Conservation (phyloP, 1,139 yeast species). For the Pichia sp. region DNA sequence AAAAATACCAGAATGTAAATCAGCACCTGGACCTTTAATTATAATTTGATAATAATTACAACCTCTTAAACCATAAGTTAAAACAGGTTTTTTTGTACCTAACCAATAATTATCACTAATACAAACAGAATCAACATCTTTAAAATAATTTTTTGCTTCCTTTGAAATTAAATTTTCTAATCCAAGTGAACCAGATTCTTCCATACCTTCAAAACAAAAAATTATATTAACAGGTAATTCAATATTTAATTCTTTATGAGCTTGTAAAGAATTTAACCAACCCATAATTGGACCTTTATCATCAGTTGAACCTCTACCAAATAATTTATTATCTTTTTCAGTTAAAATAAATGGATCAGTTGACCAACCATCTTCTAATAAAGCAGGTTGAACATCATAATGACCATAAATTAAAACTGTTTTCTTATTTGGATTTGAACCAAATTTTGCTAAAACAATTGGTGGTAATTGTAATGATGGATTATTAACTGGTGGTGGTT, state of each 20-base stretch:
- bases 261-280: slow-evolving; percentile 91
- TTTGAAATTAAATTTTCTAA: slow-evolving; percentile 72
- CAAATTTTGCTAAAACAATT: slow-evolving; percentile 81
- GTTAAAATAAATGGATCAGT: slow-evolving; percentile 81
- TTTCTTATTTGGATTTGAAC: slow-evolving; percentile 72
- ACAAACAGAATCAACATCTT: slow-evolving; percentile 88
- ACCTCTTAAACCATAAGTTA: slow-evolving; percentile 97
- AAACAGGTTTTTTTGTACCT: slow-evolving; percentile 92
- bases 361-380: slow-evolving; percentile 88
- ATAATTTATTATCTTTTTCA: slow-evolving; percentile 57
- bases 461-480: slow-evolving; percentile 78
- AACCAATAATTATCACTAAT: slow-evolving; percentile 98
- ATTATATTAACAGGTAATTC: slow-evolving; percentile 92
- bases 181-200: slow-evolving; percentile 93
- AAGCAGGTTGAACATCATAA: slow-evolving; percentile 97
- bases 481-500: slow-evolving; percentile 77
- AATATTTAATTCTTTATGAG: slow-evolving; percentile 75
- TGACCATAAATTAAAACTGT: slow-evolving; percentile 92
- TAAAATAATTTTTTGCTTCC: slow-evolving; percentile 77
- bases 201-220: slow-evolving; percentile 98
- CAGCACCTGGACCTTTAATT: slow-evolving; percentile 91
- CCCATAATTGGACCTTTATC: slow-evolving; percentile 98
- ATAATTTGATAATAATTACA: slow-evolving; percentile 84
- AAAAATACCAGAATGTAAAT: slow-evolving; percentile 93
- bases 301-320: slow-evolving; percentile 94